phyloP scores from a whole-genome alignment of 192 early-diverging fungal genomes.

The Dissophora ornata region DNA sequence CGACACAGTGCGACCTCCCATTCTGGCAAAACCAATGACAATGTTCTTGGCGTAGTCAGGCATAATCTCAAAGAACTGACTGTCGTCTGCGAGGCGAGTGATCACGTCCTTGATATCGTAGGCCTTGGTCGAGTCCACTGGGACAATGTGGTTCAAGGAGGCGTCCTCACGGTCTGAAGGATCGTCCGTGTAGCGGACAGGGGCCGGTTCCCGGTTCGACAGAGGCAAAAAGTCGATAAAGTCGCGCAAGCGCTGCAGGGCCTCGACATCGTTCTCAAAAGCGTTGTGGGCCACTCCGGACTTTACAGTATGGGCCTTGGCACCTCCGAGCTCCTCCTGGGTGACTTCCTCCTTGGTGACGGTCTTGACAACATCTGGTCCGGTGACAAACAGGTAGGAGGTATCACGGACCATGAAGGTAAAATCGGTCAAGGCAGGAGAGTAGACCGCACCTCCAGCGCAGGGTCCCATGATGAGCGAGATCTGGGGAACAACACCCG shows the following conservation, averaged over 20 bases:
- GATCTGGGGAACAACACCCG: slow-evolving; percentile 95
- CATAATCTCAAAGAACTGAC: slow-evolving; percentile 90
- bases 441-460: slow-evolving; percentile 97
- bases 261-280: slow-evolving; percentile 95
- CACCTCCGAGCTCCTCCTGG: slow-evolving; percentile 95
- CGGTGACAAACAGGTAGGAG: slow-evolving; percentile 96
- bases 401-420: slow-evolving; percentile 97
- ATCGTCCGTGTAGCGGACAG: slow-evolving; percentile 73
- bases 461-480: slow-evolving; percentile 98
- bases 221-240: slow-evolving; percentile 91
- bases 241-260: slow-evolving; percentile 82
- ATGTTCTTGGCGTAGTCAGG: slow-evolving; percentile 95
- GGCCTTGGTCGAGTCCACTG: slow-evolving; percentile 87
- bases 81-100: slow-evolving; percentile 83
- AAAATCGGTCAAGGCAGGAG: slow-evolving; percentile 96
- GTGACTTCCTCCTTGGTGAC: slow-evolving; percentile 95
- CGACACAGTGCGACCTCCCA: slow-evolving; percentile 87
- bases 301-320: slow-evolving; percentile 87
- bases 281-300: slow-evolving; percentile 93
- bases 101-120: slow-evolving; percentile 96
- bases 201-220: slow-evolving; percentile 79
- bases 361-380: slow-evolving; percentile 95
- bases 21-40: slow-evolving; percentile 86
- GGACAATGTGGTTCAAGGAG: slow-evolving; percentile 90
- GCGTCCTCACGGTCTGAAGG: slow-evolving; percentile 73